Percentiles rank a stretch among this genome's conserved stretches.
Conservation (phyloP, 2,329 filamentous ascomycete species). For the Thielaviopsis ethacetica region DNA sequence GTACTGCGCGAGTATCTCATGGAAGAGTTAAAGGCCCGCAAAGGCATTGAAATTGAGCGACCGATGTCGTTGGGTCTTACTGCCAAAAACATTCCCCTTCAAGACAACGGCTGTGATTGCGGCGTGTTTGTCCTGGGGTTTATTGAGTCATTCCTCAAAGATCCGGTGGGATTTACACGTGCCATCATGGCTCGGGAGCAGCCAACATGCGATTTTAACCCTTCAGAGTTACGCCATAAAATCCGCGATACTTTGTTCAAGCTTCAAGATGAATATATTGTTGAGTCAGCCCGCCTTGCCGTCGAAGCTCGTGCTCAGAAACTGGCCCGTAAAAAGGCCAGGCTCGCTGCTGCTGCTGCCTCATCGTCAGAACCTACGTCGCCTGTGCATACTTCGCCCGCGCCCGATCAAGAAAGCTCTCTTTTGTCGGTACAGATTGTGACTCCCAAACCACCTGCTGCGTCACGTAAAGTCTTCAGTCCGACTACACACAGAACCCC, state of each 20-base stretch:
- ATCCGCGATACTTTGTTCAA: constrained; percentile 51
- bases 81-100: constrained; percentile 58
- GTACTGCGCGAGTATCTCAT: constrained; percentile 62
- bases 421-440: not conserved
- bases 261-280: constrained; percentile 27
- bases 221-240: constrained; percentile 41
- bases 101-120: constrained; percentile 78
- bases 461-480: not conserved
- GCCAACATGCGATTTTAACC: constrained; percentile 35
- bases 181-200: constrained; percentile 46
- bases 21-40: constrained; percentile 53
- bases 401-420: not conserved
- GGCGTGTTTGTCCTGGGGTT: constrained; percentile 79
- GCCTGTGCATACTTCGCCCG: not conserved
- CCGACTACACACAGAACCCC: not conserved
- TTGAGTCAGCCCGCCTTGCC: constrained; percentile 19
- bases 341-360: constrained; percentile 13
- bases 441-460: not conserved
- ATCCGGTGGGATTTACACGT: constrained; percentile 54
- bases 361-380: not conserved
- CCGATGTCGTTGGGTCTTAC: constrained; percentile 36
- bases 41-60: constrained; percentile 24
- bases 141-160: constrained; percentile 59
- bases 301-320: constrained; percentile 22
- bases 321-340: constrained; percentile 18